phyloP scores from a whole-genome alignment of 495 filamentous ascomycete genomes.

The Neurospora tetraspora region DNA sequence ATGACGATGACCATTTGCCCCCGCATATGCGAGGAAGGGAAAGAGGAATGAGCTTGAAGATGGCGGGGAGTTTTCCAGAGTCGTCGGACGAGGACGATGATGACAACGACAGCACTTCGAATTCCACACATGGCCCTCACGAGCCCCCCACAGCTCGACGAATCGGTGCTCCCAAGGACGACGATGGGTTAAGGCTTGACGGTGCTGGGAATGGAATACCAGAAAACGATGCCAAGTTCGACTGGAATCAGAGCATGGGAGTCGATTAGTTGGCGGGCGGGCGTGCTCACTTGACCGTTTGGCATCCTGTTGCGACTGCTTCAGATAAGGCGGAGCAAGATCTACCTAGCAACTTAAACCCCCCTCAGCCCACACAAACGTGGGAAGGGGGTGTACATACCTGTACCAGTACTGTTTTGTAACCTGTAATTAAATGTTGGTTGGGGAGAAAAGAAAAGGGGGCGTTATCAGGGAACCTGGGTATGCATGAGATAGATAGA shows the following conservation, averaged over 20 bases:
- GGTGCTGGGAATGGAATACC: background rate
- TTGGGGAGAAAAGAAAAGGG: background rate
- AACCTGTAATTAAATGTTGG: background rate
- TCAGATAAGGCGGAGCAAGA: background rate
- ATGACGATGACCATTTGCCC: background rate
- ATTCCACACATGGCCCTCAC: background rate
- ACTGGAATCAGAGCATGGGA: constrained; percentile 21
- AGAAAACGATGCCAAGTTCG: background rate
- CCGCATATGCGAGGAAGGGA: background rate
- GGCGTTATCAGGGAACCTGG: background rate
- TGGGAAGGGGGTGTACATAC: background rate
- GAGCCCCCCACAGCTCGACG: background rate
- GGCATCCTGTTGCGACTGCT: background rate
- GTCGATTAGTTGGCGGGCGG: constrained; percentile 18
- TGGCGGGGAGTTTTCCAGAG: constrained; percentile 22
- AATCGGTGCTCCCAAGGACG: background rate
- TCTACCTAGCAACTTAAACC: background rate
- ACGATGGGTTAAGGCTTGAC: background rate
- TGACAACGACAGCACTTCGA: background rate
- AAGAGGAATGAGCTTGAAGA: constrained; percentile 7
- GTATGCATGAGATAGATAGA: background rate
- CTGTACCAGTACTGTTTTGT: background rate
- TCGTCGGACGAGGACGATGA: constrained; percentile 9
- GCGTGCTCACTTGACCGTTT: background rate
- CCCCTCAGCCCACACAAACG: background rate